Evolutionary conservation across 441 rosid genomes (phyloP), one percentile per base, ranked within the genome.

Genomic region (Populus trichocarpa): DNA sequence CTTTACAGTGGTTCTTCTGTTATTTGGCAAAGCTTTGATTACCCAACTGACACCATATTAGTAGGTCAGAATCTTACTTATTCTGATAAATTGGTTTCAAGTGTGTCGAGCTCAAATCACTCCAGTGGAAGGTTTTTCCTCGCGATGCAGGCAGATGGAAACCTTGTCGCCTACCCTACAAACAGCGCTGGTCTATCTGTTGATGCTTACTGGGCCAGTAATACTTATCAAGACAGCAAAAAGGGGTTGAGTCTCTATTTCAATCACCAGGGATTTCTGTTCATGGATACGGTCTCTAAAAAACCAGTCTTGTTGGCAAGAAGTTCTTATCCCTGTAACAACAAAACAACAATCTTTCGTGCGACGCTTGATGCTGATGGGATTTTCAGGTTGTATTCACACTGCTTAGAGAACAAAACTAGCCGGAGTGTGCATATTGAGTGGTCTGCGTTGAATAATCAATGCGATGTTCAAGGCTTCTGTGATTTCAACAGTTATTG

Each of bases 11-110:
- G 36, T 2, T 18, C 14, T 5, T n/a, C 33, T 20, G 71, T 35
- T 13, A 13, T 79, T 30, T 84, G 87, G 89, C 61, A 77, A 50
- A 85, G 82, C 22, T 85, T 87, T 65, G 65, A 75, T 25, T 4
- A 0, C 40, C 86, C 85, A n/a, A 81, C 84, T 2, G 79, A 82
- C 63, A 82, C 84, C 20, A 33, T 82, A 59, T 73, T 82, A 72
- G 84, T 72, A 64, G 84, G 82, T 26, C 84, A 82, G 46, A 76
- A 70, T 76, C 46, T 76, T 20, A 8, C 53, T 16, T 1, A 0
- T 13, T 12, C 23, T 7, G 0, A 0, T 9, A 0, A n/a, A n/a
- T n/a, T n/a, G n/a, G n/a, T n/a, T n/a, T n/a, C n/a, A n/a, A n/a
- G n/a, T n/a, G n/a, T n/a, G 53, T 79, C 80, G 6, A 72, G 38